Conservation (phyloP, 2,329 filamentous ascomycete genomes). For the Ceratocystis lukuohia region DNA sequence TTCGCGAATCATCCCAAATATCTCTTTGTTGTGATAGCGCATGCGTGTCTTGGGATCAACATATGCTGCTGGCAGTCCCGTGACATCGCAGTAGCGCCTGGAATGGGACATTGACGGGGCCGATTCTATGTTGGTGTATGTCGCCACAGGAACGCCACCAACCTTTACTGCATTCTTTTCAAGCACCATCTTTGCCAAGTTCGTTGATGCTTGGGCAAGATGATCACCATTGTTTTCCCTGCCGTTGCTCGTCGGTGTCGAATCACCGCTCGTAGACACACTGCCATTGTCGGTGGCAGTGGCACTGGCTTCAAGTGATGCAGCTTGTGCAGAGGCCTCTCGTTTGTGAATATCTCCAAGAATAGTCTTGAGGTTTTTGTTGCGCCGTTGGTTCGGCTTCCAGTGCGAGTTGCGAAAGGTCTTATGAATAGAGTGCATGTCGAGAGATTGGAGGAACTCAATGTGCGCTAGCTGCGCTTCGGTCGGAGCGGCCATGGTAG, state of each 20-base stretch:
- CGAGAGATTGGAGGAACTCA: conserved; percentile 75
- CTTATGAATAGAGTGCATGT: conserved; percentile 75
- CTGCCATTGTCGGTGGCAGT: conserved; percentile 50
- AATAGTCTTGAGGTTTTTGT: conserved; percentile 98
- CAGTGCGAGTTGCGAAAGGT: conserved; percentile 82
- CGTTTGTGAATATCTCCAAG: conserved; percentile 76
- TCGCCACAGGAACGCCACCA: conserved; percentile 29
- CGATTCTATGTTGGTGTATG: conserved; percentile 93
- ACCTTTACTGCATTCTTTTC: conserved; percentile 50
- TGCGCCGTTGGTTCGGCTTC: conserved; percentile 87
- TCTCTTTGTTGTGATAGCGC: conserved; percentile 83
- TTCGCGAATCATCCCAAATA: conserved; percentile 70
- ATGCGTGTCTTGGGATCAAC: conserved; percentile 88
- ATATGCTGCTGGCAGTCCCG: conserved; percentile 81
- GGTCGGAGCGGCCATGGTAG: conserved; percentile 49
- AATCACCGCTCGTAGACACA: conserved; percentile 43
- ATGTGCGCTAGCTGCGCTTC: conserved; percentile 71
- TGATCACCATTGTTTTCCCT: conserved; percentile 42
- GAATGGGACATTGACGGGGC: conserved; percentile 76
- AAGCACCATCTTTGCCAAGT: conserved; percentile 72
- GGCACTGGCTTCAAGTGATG: conserved; percentile 61
- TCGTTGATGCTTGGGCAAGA: conserved; percentile 78
- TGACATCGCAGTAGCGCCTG: conserved; percentile 91
- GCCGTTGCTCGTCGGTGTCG: conserved; percentile 35
- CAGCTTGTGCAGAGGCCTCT: conserved; percentile 78